Conservation (phyloP, 2,329 filamentous ascomycete genomes). For the Trichoderma sp. region DNA sequence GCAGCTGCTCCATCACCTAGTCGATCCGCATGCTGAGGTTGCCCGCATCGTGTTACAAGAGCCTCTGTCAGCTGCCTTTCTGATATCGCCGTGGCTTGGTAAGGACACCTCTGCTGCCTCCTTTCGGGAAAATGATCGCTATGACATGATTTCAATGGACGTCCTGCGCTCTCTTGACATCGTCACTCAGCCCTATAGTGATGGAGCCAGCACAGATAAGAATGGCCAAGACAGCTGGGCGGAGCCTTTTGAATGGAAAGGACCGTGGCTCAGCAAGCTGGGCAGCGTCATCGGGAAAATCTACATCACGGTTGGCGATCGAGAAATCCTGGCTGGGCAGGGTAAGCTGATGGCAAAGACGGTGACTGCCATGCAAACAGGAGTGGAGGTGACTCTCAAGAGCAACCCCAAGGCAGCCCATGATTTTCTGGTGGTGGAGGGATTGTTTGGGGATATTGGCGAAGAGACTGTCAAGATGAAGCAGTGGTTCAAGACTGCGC, state of each 20-base stretch:
- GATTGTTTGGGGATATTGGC: conserved; percentile 28
- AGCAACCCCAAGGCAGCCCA: conserved; percentile 37
- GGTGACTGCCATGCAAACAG: conserved; percentile 28
- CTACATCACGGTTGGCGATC: conserved; percentile 39
- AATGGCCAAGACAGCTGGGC: conserved; percentile 29
- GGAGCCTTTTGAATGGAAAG: conserved; percentile 34
- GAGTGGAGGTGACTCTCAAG: conserved; percentile 35
- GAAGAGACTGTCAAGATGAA: conserved; percentile 38
- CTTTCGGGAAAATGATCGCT: conserved; percentile 33
- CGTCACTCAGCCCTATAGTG: conserved; percentile 24
- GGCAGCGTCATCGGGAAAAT: conserved; percentile 29
- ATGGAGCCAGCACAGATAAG: conserved; percentile 27
- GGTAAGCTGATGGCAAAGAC: conserved; percentile 32
- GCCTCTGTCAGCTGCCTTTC: conserved; percentile 37
- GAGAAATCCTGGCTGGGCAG: conserved; percentile 38
- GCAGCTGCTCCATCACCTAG: conserved; percentile 38
- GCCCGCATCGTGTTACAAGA: conserved; percentile 29
- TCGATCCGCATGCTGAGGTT: conserved; percentile 35
- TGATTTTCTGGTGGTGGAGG: conserved; percentile 38
- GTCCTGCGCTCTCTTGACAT: conserved; percentile 24
- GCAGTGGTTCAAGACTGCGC: conserved; percentile 34
- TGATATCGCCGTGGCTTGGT: conserved; percentile 40
- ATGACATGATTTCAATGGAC: conserved; percentile 39
- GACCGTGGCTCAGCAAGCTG: conserved; percentile 35
- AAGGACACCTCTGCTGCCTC: conserved; percentile 29